phyloP scores from a whole-genome alignment of 2,329 filamentous ascomycete genomes.

The Neoarthrinium moseri region DNA sequence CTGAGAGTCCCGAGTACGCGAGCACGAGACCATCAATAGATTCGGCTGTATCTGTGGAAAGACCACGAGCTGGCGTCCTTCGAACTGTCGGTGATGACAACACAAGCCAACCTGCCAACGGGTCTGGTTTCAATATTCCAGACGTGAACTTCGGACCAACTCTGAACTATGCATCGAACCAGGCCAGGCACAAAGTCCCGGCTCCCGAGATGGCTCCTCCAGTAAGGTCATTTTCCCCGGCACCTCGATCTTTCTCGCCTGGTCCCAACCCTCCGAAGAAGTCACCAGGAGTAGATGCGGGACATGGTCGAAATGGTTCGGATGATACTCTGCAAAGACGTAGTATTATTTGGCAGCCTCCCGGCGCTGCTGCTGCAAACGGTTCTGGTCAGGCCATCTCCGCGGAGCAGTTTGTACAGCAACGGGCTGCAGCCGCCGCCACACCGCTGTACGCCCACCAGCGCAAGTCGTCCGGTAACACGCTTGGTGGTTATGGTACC shows the following conservation, averaged over 20 bases:
- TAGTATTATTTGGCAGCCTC: constrained; percentile 77
- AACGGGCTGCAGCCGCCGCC: constrained; percentile 62
- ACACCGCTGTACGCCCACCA: constrained; percentile 59
- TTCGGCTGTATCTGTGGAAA: constrained; percentile 54
- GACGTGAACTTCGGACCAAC: constrained; percentile 85
- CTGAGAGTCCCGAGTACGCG: constrained; percentile 73
- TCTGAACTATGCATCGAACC: constrained; percentile 54
- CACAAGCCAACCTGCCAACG: constrained; percentile 11
- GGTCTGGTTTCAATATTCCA: constrained; percentile 57
- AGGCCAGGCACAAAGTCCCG: constrained; percentile 31
- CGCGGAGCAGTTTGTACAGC: constrained; percentile 80
- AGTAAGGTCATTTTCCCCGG: constrained; percentile 32
- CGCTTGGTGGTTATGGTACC: constrained; percentile 35
- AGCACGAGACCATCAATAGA: constrained; percentile 61
- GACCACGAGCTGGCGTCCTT: constrained; percentile 74
- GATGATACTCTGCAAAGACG: constrained; percentile 45
- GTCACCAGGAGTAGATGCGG: constrained; percentile 22
- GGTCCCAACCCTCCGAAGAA: constrained; percentile 11
- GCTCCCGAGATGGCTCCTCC: constrained; percentile 17
- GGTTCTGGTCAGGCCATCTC: constrained; percentile 54
- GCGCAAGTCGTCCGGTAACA: constrained; percentile 55
- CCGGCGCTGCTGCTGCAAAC: constrained; percentile 43
- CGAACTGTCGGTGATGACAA: constrained; percentile 67
- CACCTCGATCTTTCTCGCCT: constrained; percentile 23
- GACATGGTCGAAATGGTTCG: constrained; percentile 46